A percentile compares a stretch with the other conserved stretches of the same genome.
Evolutionary conservation across 2,329 filamentous ascomycete species (phyloP).

Genomic region (Onygenales sp.): DNA sequence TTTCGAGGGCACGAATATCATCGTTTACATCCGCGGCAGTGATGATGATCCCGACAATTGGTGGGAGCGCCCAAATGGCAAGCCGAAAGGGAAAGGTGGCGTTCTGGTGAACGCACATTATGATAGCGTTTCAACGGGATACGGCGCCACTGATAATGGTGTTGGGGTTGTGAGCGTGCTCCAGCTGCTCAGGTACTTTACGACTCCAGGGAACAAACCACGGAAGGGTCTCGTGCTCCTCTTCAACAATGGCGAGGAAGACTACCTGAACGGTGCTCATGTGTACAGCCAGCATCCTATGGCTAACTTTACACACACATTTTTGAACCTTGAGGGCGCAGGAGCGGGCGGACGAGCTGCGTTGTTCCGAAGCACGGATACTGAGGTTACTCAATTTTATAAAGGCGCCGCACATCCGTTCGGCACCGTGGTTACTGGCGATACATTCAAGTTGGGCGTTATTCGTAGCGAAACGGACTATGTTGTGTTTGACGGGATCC

Average conservation of each 20-base stretch:
- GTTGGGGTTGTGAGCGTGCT: slow-evolving; percentile 79
- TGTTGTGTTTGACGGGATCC: slow-evolving; percentile 64
- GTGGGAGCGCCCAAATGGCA: slow-evolving; percentile 51
- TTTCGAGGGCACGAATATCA: slow-evolving; percentile 86
- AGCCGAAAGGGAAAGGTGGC: slow-evolving; percentile 55
- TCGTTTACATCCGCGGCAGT: slow-evolving; percentile 79
- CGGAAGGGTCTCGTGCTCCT: slow-evolving; percentile 72
- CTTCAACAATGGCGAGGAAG: slow-evolving; percentile 94
- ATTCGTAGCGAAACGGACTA: slow-evolving; percentile 88
- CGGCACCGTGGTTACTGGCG: slow-evolving; percentile 68
- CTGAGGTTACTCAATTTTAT: slow-evolving; percentile 75
- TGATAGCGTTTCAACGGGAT: slow-evolving; percentile 86
- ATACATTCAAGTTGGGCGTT: slow-evolving; percentile 71
- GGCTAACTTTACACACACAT: slow-evolving; percentile 70
- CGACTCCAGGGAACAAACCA: slow-evolving; percentile 59
- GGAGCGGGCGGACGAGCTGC: slow-evolving; percentile 83
- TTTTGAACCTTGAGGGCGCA: slow-evolving; percentile 90
- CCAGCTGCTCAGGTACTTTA: slow-evolving; percentile 81
- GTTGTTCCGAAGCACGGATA: slow-evolving; percentile 79
- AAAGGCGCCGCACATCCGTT: slow-evolving; percentile 64
- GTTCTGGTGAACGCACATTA: slow-evolving; percentile 94
- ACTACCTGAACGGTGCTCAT: slow-evolving; percentile 76
- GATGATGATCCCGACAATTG: slow-evolving; percentile 64
- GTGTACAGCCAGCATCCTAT: slow-evolving; percentile 78
- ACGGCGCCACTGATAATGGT: slow-evolving; percentile 88